A percentile compares a stretch with the other conserved stretches of the same genome.
Evolutionary conservation across 2,329 filamentous ascomycete genomes (phyloP).

Genomic region (Pyricularia sp.): DNA sequence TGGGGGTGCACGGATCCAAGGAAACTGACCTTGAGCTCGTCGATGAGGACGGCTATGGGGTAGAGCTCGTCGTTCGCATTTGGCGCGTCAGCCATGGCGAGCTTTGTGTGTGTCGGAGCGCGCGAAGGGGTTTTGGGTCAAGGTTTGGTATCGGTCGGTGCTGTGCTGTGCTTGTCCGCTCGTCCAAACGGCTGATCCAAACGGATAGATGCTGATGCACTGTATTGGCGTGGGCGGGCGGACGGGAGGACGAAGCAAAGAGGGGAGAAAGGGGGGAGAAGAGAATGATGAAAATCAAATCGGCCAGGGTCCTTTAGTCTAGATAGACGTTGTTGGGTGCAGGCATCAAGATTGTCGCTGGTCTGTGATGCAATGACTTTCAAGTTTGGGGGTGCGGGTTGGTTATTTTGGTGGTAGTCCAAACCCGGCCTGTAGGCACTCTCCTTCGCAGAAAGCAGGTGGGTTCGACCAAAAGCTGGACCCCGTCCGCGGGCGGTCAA

Average conservation of each 20-base stretch:
- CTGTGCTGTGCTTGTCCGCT: background rate
- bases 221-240: constrained; percentile 9
- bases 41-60: constrained; percentile 98
- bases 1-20: constrained; percentile 1
- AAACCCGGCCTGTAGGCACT: background rate
- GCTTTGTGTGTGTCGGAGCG: constrained; percentile 13
- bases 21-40: constrained; percentile 85
- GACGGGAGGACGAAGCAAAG: constrained; percentile 1
- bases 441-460: background rate
- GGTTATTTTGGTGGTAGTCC: constrained; percentile 5
- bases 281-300: background rate
- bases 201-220: constrained; percentile 15
- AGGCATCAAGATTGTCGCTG: background rate
- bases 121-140: background rate
- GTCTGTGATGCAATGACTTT: constrained; percentile 3
- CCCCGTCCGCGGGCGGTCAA: background rate
- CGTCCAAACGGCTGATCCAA: background rate
- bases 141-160: constrained; percentile 1
- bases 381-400: background rate
- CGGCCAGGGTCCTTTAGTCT: background rate
- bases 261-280: background rate
- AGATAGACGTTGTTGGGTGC: background rate
- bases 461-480: background rate
- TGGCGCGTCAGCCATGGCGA: constrained; percentile 79
- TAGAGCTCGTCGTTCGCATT: constrained; percentile 97